Conservation (phyloP, 805 yeast species). For the Tanozyma kutaoensis region DNA sequence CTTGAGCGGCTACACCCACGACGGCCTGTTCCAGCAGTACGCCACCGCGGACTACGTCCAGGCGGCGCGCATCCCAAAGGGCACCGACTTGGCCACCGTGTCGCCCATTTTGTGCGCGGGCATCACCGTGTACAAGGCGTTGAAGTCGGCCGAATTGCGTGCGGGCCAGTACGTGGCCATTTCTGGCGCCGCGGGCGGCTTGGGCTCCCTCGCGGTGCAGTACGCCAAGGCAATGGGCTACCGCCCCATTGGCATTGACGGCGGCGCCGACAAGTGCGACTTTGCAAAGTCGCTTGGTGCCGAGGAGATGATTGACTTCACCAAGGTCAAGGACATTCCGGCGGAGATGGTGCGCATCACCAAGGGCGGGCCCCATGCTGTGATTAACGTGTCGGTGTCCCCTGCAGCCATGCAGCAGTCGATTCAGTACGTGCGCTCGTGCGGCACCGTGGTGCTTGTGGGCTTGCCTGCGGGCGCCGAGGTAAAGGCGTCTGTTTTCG, state of each 20-base stretch:
- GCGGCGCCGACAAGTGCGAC: conserved; percentile 48
- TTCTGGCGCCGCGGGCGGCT: conserved; percentile 74
- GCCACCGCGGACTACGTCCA: conserved; percentile 82
- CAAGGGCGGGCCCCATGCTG: conserved; percentile 68
- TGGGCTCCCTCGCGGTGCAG: conserved; percentile 63
- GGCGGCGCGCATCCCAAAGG: conserved; percentile 68
- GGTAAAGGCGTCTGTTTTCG: conserved; percentile 56
- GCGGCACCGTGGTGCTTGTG: conserved; percentile 29
- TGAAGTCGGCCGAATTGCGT: conserved; percentile 58
- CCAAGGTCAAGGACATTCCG: conserved; percentile 38
- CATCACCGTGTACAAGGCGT: conserved; percentile 82
- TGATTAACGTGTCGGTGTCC: conserved; percentile 62
- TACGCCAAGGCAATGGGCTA: conserved; percentile 69
- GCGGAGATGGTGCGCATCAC: conserved; percentile 43
- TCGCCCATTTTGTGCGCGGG: conserved; percentile 89
- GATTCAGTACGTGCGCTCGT: conserved; percentile 25
- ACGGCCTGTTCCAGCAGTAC: conserved; percentile 86
- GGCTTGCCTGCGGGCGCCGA: conserved; percentile 76
- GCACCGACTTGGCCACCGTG: conserved; percentile 59
- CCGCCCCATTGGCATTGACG: conserved; percentile 60
- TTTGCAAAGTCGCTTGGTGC: conserved; percentile 47
- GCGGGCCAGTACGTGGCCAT: conserved; percentile 71
- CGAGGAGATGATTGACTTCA: conserved; percentile 51
- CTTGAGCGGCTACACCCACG: conserved; percentile 75
- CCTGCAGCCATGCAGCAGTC: conserved; percentile 49